Conservation (phyloP, 805 yeast genomes). For the Suhomyces faveliae region DNA sequence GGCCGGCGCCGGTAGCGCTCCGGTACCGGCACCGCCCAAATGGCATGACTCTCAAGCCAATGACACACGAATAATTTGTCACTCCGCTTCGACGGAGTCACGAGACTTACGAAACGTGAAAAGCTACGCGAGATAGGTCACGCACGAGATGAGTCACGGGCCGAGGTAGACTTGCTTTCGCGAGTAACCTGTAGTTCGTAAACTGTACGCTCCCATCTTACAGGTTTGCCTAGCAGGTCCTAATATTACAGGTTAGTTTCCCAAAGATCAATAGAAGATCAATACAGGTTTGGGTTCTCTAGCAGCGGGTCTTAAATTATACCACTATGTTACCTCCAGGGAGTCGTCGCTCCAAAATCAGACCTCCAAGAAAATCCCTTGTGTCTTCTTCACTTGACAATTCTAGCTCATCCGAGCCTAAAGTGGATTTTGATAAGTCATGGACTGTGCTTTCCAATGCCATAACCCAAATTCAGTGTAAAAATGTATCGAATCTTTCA, state of each 20-base stretch:
- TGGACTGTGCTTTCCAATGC: slow-evolving; percentile 71
- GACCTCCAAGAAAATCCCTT: slow-evolving; percentile 58
- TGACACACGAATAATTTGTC: slow-evolving; percentile 3
- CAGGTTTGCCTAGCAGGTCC: neutral
- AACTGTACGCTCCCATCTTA: neutral
- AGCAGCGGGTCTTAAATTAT: neutral
- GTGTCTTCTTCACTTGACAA: slow-evolving; percentile 20
- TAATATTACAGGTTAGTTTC: neutral
- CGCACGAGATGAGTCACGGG: neutral
- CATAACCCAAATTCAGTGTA: slow-evolving; percentile 64
- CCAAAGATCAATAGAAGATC: neutral
- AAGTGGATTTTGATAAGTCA: slow-evolving; percentile 58
- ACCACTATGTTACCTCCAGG: slow-evolving; percentile 21
- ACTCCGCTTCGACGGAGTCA: neutral
- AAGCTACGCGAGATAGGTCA: too few species aligned
- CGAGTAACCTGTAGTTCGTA: neutral
- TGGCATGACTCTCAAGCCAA: neutral
- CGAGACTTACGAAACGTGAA: neutral
- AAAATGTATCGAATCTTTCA: slow-evolving; percentile 70
- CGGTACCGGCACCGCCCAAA: slow-evolving; percentile 5
- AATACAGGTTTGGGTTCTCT: neutral
- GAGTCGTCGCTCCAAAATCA: slow-evolving; percentile 53
- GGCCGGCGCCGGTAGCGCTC: slow-evolving; percentile 7
- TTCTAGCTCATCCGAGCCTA: slow-evolving; percentile 19
- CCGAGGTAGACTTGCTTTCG: neutral